Evolutionary conservation across 2,329 filamentous ascomycete genomes (phyloP).

Genomic region (Botryotinia narcissicola): DNA sequence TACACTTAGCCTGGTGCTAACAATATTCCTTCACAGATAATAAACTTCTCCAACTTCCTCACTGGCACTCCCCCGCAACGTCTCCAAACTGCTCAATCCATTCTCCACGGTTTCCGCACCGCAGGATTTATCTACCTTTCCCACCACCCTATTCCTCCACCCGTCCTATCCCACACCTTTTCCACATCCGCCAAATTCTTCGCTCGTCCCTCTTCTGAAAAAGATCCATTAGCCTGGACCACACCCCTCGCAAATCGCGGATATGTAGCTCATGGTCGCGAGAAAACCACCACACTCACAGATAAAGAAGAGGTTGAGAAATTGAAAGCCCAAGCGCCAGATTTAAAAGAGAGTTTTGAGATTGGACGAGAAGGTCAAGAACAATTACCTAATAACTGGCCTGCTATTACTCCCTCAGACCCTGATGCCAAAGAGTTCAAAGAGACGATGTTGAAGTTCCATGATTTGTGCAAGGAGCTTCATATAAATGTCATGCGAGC

Average conservation of each 20-base stretch:
- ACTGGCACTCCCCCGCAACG: slow-evolving; percentile 59
- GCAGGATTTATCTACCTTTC: slow-evolving; percentile 89
- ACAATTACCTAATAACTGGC: slow-evolving; percentile 76
- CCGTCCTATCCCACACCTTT: slow-evolving; percentile 62
- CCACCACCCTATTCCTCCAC: slow-evolving; percentile 67
- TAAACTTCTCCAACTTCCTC: slow-evolving; percentile 75
- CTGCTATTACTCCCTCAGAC: slow-evolving; percentile 44
- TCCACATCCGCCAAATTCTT: slow-evolving; percentile 70
- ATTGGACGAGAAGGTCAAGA: slow-evolving; percentile 60
- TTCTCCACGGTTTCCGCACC: slow-evolving; percentile 77
- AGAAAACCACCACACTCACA: slow-evolving; percentile 31
- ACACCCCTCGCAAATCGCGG: slow-evolving; percentile 71
- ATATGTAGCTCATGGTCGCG: slow-evolving; percentile 54
- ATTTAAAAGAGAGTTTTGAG: slow-evolving; percentile 65
- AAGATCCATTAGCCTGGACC: slow-evolving; percentile 67
- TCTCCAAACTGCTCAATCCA: slow-evolving; percentile 63
- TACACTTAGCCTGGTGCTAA: neutral
- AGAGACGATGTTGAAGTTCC: slow-evolving; percentile 71
- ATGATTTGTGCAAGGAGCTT: slow-evolving; percentile 68
- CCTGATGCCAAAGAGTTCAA: slow-evolving; percentile 61
- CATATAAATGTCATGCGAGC: slow-evolving; percentile 80
- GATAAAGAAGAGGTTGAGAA: slow-evolving; percentile 41
- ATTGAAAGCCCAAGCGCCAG: slow-evolving; percentile 55
- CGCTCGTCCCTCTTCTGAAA: slow-evolving; percentile 53
- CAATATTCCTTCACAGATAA: slow-evolving; percentile 51